Evolutionary conservation across 2,329 filamentous ascomycete genomes (phyloP), one percentile per base, ranked within the genome.

Genomic region (Paracorniculantispora psalliotae): DNA sequence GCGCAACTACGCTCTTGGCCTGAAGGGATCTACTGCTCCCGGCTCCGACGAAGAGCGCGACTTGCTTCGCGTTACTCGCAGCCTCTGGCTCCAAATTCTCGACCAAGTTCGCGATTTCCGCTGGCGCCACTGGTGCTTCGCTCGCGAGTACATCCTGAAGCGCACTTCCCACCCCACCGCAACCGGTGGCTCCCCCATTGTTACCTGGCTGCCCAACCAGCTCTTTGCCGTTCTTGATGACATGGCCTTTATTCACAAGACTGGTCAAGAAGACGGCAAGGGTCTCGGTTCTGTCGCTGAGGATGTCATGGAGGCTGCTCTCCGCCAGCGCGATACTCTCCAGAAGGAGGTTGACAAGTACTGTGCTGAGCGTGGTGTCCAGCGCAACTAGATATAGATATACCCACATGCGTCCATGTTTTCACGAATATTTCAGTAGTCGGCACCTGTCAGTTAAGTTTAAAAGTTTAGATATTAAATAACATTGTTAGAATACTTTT

Each of bases 101-200:
- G 81, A 93, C 70, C 86, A 92, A 72, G 88, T 93, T 9, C 83
- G 90, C 59, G 88, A 91, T 70, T 93, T 93, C 77, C 78, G 90
- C 61, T 93, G 89, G 88, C 79, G 90, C 7, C 90, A 93, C 73
- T 93, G 90, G 90, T 90, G 88, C 71, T 93, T 93, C 69, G 90
- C 89, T 2, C 81, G 89, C 61, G 89, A 92, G 77, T 93, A 93
- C 69, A 92, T 93, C 66, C 80, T 93, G 63, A 91, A 91, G 78
- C 83, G 85, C 68, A 92, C 87, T 0, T 78, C 76, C 19, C 89
- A 93, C 69, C 89, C 90, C 0, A 91, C 87, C 2, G 90, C 90
- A 0, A 93, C 90, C 0, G 90, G 90, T 2, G 90, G 90, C 19
- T 90, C 86, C 65, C 90, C 90, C 3, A 92, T 93, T 62, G 88